Base-by-base conservation (phyloP, 495 filamentous ascomycete genomes). In the Delitschia confertaspora region DNA sequence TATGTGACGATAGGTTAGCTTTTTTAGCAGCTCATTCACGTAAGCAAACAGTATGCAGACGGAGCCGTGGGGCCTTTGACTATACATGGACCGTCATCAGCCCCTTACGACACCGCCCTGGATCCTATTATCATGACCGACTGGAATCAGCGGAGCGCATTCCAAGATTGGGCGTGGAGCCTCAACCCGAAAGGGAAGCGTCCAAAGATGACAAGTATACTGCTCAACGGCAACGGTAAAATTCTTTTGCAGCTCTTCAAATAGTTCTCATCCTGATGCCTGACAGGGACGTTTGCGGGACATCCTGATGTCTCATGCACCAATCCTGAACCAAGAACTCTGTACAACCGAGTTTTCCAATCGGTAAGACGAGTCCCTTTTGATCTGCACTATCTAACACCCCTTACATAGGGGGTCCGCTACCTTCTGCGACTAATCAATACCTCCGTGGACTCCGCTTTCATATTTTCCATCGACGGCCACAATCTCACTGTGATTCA, bases 21-120 rank as follows among this genome's bases (percentile, higher is more conserved):
- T 53, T 16, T 58, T 57, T 40, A 44, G 48, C 1, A 50, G 58
- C 25, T 37, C n/a, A n/a, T n/a, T n/a, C n/a, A n/a, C n/a, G n/a
- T n/a, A n/a, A 13, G 10, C n/a, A 37, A 14, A 10, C 73, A 76
- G 51, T 78, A 77, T 49, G 62, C 59, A 33, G 69, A 72, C 39
- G 74, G 73, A 30, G 22, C 56, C 13, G 29, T 61, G 38, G 78
- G 77, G 9, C 53, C 74, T 8, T 63, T 82, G 44, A 46, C 61
- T 16, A 70, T 82, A 53, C 67, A 80, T 49, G 77, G 78, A 1
- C 78, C 79, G 2, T 58, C 65, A 2, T 68, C 64, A 10, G 59
- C 54, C 6, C 39, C 64, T 18, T 79, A 79, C 47, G 78, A 82
- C 31, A 55, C 66, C 20, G 75, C 80, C 41, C 60, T 80, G 9